Conservation (phyloP, 2,329 filamentous ascomycete genomes). For the Annulohypoxylon truncatum region DNA sequence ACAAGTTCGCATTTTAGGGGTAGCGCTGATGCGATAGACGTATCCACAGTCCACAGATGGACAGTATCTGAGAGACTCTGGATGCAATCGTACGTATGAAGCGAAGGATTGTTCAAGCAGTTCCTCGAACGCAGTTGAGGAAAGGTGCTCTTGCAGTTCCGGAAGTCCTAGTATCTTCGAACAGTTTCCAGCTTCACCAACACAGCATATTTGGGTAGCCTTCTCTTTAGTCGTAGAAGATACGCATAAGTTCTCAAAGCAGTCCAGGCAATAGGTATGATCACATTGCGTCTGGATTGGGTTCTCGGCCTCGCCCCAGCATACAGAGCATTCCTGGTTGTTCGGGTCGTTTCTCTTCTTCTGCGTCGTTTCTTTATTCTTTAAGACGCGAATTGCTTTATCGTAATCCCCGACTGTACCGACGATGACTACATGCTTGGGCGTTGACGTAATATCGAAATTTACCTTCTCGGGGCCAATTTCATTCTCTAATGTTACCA, state of each 20-base stretch:
- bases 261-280: conserved; percentile 57
- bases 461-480: conserved; percentile 48
- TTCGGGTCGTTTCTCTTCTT: neutral
- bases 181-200: conserved; percentile 44
- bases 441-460: conserved; percentile 50
- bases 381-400: conserved; percentile 32
- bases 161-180: conserved; percentile 41
- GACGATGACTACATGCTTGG: conserved; percentile 50
- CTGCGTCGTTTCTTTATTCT: neutral
- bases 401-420: conserved; percentile 42
- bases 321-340: conserved; percentile 49
- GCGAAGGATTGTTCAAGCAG: conserved; percentile 54
- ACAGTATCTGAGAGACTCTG: conserved; percentile 53
- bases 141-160: conserved; percentile 48
- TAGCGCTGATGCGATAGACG: conserved; percentile 53
- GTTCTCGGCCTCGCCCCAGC: conserved; percentile 53
- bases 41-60: conserved; percentile 57
- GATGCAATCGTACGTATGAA: conserved; percentile 50
- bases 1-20: conserved; percentile 49
- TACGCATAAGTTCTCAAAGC: conserved; percentile 53
- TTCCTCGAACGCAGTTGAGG: conserved; percentile 51
- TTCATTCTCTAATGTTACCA: conserved; percentile 40
- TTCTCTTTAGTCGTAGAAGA: conserved; percentile 26
- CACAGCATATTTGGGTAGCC: conserved; percentile 43
- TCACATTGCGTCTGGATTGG: conserved; percentile 52